A percentile compares a stretch with the other conserved stretches of the same genome.
Evolutionary conservation across 257 asterid genomes (phyloP).

Genomic region (Rubia yunnanensis): DNA sequence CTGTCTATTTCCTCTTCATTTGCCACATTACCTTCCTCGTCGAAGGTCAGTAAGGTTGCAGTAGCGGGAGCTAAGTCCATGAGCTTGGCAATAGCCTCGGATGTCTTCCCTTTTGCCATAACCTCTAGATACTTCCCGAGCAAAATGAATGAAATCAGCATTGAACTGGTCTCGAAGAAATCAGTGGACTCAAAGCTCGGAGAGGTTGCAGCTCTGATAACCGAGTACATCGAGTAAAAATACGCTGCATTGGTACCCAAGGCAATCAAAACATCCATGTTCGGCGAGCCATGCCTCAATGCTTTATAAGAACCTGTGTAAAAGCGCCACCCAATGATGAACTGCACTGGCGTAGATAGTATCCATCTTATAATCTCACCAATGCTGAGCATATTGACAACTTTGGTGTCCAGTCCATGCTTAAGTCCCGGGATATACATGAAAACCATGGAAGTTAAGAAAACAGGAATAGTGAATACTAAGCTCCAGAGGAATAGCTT

Average conservation of each 20-base stretch:
- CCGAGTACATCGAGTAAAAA: constrained; percentile 38
- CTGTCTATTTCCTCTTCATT: constrained; percentile 63
- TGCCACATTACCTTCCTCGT: constrained; percentile 31
- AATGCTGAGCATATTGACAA: constrained; percentile 28
- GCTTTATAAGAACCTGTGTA: constrained; percentile 35
- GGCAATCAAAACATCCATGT: constrained; percentile 41
- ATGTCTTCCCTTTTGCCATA: constrained; percentile 38
- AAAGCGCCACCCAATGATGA: constrained; percentile 37
- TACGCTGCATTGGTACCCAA: constrained; percentile 44
- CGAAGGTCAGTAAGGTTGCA: constrained; percentile 23
- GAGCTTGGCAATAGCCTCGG: constrained; percentile 48
- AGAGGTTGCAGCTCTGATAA: constrained; percentile 36
- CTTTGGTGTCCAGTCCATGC: constrained; percentile 30
- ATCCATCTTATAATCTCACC: constrained; percentile 33
- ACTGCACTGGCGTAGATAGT: constrained; percentile 34
- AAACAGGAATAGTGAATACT: constrained; percentile 33
- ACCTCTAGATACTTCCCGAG: constrained; percentile 38
- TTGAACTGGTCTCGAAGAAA: constrained; percentile 41
- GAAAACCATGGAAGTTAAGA: constrained; percentile 35
- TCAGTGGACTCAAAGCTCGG: constrained; percentile 28
- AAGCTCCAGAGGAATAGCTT: constrained; percentile 34
- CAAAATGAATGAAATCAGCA: constrained; percentile 38
- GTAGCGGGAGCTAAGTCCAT: constrained; percentile 56
- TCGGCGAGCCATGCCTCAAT: constrained; percentile 31
- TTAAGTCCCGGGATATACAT: constrained; percentile 34